These are phyloP conservation scores for Russula olivacea DNA, from an alignment of 768 basidiomycete genomes.

Conservation along the genomic window DNA sequence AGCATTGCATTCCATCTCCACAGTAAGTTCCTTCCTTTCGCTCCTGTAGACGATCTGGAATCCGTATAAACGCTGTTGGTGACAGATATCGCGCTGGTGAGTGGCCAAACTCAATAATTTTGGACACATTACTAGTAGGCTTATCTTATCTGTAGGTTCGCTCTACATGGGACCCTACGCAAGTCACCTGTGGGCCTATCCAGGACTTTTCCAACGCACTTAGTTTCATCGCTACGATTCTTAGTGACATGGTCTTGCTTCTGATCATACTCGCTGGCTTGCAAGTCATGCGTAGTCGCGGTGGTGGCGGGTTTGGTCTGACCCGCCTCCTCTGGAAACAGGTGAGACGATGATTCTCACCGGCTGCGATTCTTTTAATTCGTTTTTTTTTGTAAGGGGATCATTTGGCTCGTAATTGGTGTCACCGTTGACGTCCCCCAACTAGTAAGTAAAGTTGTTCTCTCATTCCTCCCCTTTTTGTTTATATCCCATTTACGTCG, in stretches of 20 bases:
- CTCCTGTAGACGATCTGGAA: not conserved
- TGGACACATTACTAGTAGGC: not conserved
- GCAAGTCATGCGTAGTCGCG: not conserved
- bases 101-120: not conserved
- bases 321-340: not conserved
- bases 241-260: not conserved
- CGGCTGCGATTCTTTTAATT: not conserved
- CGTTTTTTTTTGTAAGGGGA: not conserved
- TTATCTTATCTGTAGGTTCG: not conserved
- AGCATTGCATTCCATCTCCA: not conserved
- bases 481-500: not conserved
- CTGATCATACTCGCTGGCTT: conserved; percentile 9
- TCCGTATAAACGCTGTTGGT: not conserved
- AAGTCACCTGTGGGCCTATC: not conserved
- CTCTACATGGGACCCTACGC: not conserved
- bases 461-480: not conserved
- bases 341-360: not conserved
- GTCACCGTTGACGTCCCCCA: not conserved
- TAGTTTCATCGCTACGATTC: not conserved
- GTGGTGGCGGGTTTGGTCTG: not conserved
- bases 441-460: not conserved
- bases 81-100: not conserved
- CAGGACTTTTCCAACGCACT: not conserved
- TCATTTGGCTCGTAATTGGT: not conserved
- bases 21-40: not conserved